Base-by-base conservation (phyloP, 495 filamentous ascomycete species). In the Glonium stellatum region DNA sequence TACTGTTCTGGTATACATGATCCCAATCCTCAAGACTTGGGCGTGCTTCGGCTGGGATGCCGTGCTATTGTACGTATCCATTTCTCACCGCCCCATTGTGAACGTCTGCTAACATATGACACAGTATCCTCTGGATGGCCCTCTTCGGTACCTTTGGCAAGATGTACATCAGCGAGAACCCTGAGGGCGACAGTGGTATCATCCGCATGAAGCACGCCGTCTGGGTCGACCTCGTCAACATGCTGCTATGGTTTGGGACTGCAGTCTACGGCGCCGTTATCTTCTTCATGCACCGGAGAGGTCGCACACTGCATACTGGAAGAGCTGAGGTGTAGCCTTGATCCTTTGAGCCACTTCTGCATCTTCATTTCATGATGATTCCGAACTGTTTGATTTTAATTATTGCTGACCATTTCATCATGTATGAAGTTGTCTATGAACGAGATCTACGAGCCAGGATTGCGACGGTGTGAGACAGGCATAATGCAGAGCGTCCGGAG, bases 141-240 rank as follows among this genome's bases (percentile, higher is more conserved):
- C 77, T 93, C 42, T 95, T 96, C 72, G 90, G 89, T 22, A 67
- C 90, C 31, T 95, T 95, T 71, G 91, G 82, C 52, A 82, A 82
- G 70, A 80, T 88, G 78, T 95, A 86, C 77, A 86, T 93, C 72
- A 71, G 84, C 56, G 80, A 81, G 52, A 70, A 88, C 63, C 67
- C 85, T 8, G 76, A 84, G 59, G 81, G 81, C 31, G 76, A 88
- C 69, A 63, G 59, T 15, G 78, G 78, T 21, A 79, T 90, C 52
- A 75, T 77, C 64, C 78, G 87, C 34, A 93, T 95, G 90, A 87
- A 90, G 72, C 83, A 86, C 71, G 89, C 90, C 27, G 88, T 91
- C 31, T 96, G 89, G 89, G 73, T 95, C 22, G 88, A 92, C 72
- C 73, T 95, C 52, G 72, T 82, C 22, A 87, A 86, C 67, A 79